Base-by-base conservation (phyloP, 768 basidiomycete species). In the Cyclocybe aegerita region DNA sequence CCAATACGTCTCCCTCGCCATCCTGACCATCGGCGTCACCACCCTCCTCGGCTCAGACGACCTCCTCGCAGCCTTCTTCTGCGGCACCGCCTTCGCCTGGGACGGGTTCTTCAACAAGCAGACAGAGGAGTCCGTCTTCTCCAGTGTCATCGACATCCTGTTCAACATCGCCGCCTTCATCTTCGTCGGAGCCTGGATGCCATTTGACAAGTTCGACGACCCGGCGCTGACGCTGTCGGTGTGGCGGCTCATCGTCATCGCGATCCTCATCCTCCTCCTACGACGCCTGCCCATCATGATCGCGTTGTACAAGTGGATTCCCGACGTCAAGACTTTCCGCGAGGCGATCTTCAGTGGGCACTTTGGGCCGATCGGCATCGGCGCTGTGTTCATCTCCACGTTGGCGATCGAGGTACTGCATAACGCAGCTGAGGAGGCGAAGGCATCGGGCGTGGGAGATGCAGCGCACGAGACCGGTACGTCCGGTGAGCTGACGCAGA, bases 101-200 rank as follows among this genome's bases (percentile, higher is more conserved):
- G 94, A 96, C 63, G 93, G 86, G 33, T 95, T 93, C 72, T 90
- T 90, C 75, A 92, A 93, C 67, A 82, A 83, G 50, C 92, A 94
- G 61, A 97, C 94, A 0, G 95, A 97, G 64, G 95, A 98, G 66
- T 82, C 91, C 29, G 86, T 93, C 54, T 99, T 99, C 76, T 90
- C 87, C 57, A 93, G 91, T 69, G 95, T 98, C 59, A 93, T 98
- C 62, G 93, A 98, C 68, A 73, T 98, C 57, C 77, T 98, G 50
- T 96, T 97, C 82, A 98, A 98, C 71, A 82, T 93, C 54, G 92
- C 93, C 29, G 90, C 90, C 3, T 98, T 98, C 73, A 85, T 98
- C 44, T 98, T 89, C 63, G 88, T 98, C 53, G 97, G 97, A 53
- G 95, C 96, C 32, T 94, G 95, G 86, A 95, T 95, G 82, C 97